phyloP scores from a whole-genome alignment of 176 grass and related monocot species.

The Poa annua region DNA sequence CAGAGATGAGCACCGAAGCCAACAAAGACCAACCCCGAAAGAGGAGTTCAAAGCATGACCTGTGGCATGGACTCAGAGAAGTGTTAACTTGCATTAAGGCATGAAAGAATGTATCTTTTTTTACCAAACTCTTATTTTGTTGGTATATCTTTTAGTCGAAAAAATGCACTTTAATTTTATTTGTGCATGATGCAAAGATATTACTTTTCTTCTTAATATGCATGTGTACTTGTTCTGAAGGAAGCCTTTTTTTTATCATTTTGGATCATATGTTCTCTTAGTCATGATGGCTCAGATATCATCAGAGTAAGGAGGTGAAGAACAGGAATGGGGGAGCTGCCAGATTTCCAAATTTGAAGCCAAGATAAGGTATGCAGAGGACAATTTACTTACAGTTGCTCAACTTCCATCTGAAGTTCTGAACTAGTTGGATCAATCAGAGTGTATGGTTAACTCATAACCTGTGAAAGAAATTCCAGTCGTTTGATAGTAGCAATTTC shows the following conservation, averaged over 20 bases:
- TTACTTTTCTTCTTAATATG: background rate
- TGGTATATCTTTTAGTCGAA: background rate
- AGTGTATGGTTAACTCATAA: background rate
- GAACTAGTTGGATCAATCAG: background rate
- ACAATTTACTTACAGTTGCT: conserved; percentile 4
- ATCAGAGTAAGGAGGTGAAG: conserved; percentile 66
- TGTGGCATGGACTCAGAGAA: conserved; percentile 64
- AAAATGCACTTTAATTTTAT: background rate
- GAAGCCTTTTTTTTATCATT: too few relatives aligned
- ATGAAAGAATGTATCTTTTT: background rate
- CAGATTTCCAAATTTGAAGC: conserved; percentile 78
- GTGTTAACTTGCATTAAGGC: conserved; percentile 63
- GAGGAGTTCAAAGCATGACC: conserved; percentile 59
- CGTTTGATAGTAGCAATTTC: background rate
- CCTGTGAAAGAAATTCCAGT: background rate
- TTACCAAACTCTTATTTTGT: background rate
- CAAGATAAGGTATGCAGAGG: conserved; percentile 67
- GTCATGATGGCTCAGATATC: conserved; percentile 48
- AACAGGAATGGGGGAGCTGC: conserved; percentile 64
- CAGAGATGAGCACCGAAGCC: conserved; percentile 16
- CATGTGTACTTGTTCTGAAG: too few relatives aligned
- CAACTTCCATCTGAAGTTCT: background rate
- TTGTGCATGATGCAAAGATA: conserved; percentile 14
- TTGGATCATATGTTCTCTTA: background rate
- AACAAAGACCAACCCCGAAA: conserved; percentile 14